phyloP scores from a whole-genome alignment of 495 filamentous ascomycete species.

The Aspergillus conjunctus region DNA sequence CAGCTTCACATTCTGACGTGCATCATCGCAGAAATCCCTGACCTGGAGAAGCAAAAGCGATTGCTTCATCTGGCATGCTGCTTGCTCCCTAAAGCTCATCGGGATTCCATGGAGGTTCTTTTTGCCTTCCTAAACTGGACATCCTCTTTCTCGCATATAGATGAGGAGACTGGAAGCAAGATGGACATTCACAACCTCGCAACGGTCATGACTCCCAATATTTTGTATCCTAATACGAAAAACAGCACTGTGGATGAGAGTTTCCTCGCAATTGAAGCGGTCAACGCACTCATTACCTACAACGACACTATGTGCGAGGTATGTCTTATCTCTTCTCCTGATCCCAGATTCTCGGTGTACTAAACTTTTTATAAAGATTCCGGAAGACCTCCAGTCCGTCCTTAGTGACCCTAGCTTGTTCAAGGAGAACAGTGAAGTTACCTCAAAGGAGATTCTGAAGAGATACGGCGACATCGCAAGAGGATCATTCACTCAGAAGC shows the following conservation, averaged over 20 bases:
- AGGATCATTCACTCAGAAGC: conserved; percentile 57
- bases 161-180: conserved; percentile 89
- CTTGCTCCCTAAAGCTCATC: conserved; percentile 86
- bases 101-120: conserved; percentile 92
- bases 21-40: conserved; percentile 66
- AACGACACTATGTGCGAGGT: conserved; percentile 98
- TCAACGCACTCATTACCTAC: conserved; percentile 84
- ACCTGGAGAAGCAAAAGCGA: conserved; percentile 78
- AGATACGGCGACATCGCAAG: conserved; percentile 76
- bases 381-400: conserved; percentile 84
- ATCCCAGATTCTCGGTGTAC: conserved; percentile 21
- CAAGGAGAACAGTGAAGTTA: conserved; percentile 79
- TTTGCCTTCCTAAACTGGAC: conserved; percentile 98
- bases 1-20: conserved; percentile 29
- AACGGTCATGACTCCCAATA: conserved; percentile 97
- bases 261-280: conserved; percentile 89
- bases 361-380: conserved; percentile 64
- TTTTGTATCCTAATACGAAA: conserved; percentile 76
- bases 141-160: conserved; percentile 93
- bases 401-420: conserved; percentile 82
- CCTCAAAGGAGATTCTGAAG: conserved; percentile 95
- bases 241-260: conserved; percentile 74
- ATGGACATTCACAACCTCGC: conserved; percentile 99
- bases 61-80: conserved; percentile 92
- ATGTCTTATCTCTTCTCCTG: conserved; percentile 39